Evolutionary conservation across 1,139 yeast genomes (phyloP).

Genomic region (Zygoascus sp.): DNA sequence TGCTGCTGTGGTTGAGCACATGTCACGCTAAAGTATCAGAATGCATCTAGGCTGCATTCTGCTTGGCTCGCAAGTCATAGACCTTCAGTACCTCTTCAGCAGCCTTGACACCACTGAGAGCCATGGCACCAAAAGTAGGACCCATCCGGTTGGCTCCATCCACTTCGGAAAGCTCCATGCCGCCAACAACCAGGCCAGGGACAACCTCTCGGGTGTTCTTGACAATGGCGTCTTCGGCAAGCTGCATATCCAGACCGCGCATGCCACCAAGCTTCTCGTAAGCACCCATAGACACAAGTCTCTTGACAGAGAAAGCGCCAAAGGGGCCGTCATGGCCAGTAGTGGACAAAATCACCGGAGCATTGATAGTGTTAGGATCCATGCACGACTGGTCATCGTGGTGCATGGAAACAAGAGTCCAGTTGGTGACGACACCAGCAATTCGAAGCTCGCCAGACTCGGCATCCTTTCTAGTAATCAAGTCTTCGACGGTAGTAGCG

Average conservation of each 20-base stretch:
- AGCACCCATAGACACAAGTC: neutral
- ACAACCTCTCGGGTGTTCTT: neutral
- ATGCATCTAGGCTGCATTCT: neutral
- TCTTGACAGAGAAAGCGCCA: slow-evolving; percentile 1
- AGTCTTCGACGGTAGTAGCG: neutral
- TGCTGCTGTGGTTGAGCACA: neutral
- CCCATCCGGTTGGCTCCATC: slow-evolving; percentile 1
- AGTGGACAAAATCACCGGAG: neutral
- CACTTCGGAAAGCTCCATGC: slow-evolving; percentile 1
- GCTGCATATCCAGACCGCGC: neutral
- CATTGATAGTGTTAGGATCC: slow-evolving; percentile 1
- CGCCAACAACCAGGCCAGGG: neutral
- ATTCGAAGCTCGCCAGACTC: neutral
- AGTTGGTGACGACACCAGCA: neutral
- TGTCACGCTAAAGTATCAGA: neutral
- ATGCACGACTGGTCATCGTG: neutral
- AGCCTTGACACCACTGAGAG: neutral
- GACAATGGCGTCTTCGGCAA: neutral
- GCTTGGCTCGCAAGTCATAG: neutral
- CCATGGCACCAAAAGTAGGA: slow-evolving; percentile 1
- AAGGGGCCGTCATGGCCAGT: neutral
- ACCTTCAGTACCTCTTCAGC: neutral
- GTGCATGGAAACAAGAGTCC: slow-evolving; percentile 3
- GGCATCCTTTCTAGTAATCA: neutral
- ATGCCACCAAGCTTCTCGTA: neutral